Evolutionary conservation across 1,139 yeast species (phyloP).

Genomic region (Kluyveromyces sp.): DNA sequence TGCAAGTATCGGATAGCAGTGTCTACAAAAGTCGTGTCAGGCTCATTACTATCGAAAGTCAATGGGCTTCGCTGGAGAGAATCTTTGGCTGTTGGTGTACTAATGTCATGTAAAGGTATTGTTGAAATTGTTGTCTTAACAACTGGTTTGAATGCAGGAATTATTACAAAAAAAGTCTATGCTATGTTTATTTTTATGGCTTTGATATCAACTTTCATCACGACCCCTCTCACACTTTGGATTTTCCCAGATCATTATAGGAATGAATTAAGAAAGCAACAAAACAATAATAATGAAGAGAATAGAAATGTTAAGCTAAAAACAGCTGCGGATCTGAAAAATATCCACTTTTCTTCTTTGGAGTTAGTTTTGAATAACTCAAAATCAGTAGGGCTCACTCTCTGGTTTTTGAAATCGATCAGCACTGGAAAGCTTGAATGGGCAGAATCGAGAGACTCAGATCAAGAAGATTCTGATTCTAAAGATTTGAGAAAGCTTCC

Average conservation of each 20-base stretch:
- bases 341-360: conserved; percentile 15
- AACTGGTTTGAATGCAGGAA: conserved; percentile 63
- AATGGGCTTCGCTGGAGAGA: conserved; percentile 64
- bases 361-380: conserved; percentile 20
- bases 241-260: conserved; percentile 57
- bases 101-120: conserved; percentile 84
- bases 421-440: conserved; percentile 16
- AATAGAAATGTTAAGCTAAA: conserved; percentile 12
- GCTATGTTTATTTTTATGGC: conserved; percentile 84
- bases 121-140: conserved; percentile 73
- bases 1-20: conserved; percentile 60
- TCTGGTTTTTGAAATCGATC: conserved; percentile 22
- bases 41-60: conserved; percentile 52
- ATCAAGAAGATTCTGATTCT: conserved; percentile 14
- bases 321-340: conserved; percentile 26
- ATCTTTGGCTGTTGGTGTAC: conserved; percentile 65
- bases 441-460: conserved; percentile 12
- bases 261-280: conserved; percentile 18
- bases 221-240: conserved; percentile 61
- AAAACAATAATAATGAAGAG: conserved; percentile 10
- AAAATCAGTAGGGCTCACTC: conserved; percentile 22
- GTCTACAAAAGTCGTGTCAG: conserved; percentile 59
- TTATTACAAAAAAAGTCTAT: conserved; percentile 54
- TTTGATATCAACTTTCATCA: conserved; percentile 59
- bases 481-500: conserved; percentile 10